Evolutionary conservation across 495 filamentous ascomycete genomes (phyloP).

Genomic region (Xylaria nigripes): DNA sequence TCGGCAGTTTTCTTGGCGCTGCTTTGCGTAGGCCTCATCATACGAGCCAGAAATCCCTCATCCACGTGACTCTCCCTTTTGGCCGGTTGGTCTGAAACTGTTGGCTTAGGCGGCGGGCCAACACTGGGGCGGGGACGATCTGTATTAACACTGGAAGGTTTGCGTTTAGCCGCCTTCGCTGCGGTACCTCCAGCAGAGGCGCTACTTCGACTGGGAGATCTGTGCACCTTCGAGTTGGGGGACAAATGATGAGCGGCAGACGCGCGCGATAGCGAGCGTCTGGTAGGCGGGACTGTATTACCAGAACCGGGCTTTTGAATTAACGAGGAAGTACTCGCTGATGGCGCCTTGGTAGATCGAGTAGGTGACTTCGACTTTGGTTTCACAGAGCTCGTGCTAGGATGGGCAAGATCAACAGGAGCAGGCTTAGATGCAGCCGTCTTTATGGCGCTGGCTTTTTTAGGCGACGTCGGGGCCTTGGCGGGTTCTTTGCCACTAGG

Average conservation of each 20-base stretch:
- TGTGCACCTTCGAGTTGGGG: slow-evolving; percentile 17
- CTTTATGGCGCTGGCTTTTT: slow-evolving; percentile 16
- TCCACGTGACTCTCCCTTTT: slow-evolving; percentile 47
- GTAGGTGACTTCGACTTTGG: slow-evolving; percentile 58
- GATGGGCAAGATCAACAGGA: slow-evolving; percentile 26
- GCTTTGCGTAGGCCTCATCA: slow-evolving; percentile 85
- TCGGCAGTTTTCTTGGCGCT: slow-evolving; percentile 71
- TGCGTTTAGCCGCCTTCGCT: slow-evolving; percentile 28
- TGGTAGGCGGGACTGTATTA: slow-evolving; percentile 21
- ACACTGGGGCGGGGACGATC: slow-evolving; percentile 40
- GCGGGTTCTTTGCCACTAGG: slow-evolving; percentile 19
- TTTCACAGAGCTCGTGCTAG: slow-evolving; percentile 43
- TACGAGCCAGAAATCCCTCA: slow-evolving; percentile 75
- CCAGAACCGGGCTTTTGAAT: slow-evolving; percentile 44
- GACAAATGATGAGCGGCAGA: slow-evolving; percentile 24
- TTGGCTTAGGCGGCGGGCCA: slow-evolving; percentile 41
- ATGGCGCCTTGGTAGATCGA: slow-evolving; percentile 51
- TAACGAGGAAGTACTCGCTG: slow-evolving; percentile 54
- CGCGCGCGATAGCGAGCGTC: slow-evolving; percentile 32
- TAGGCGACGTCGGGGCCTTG: slow-evolving; percentile 7
- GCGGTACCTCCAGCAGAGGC: slow-evolving; percentile 23
- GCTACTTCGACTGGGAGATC: slow-evolving; percentile 41
- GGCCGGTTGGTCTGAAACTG: slow-evolving; percentile 33
- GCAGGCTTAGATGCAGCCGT: slow-evolving; percentile 23
- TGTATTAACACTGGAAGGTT: slow-evolving; percentile 33